Base-by-base conservation (phyloP, 1,284 basidiomycete genomes). In the Leccinum fuscescens region DNA sequence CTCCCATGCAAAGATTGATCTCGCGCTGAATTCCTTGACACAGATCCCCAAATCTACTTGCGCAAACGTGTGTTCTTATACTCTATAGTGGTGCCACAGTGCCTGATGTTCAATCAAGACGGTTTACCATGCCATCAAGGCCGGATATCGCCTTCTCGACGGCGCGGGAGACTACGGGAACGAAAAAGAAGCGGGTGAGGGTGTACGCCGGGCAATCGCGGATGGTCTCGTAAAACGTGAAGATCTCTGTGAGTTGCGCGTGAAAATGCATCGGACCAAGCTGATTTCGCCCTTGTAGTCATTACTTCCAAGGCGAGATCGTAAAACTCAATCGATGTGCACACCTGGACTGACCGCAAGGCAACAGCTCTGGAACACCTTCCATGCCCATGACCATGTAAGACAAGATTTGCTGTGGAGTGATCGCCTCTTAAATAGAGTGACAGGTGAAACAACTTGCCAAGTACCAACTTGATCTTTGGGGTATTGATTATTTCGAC, bases 151-250 rank as follows among this genome's bases (percentile, higher is more conserved):
- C 65, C 90, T 95, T 67, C 82, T 96, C 62, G 93, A 95, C 68
- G 87, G 86, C 64, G 93, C 92, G 22, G 80, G 85, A 65, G 89
- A 92, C 73, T 93, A 93, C 70, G 86, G 87, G 12, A 96, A 96
- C 74, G 93, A 96, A 77, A 90, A 86, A 70, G 90, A 94, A 74
- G 93, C 93, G 24, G 94, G 92, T 3, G 79, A 83, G 66, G 88
- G 88, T 62, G 80, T 90, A 58, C 80, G 78, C 51, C 82, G 89
- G 57, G 94, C 93, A 44, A 86, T 96, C 72, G 77, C 79, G 44
- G 88, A 90, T 9, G 89, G 88, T 37, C 71, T 91, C 44, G 86
- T 90, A 56, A 90, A 86, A 72, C 81, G 89, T 50, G 86, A 89
- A 71, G 89, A 90, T 17, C 80, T 94, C 49, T 93, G 90, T 86